Percentiles rank a stretch among this genome's conserved stretches.
Conservation (phyloP, 2,329 filamentous ascomycete species). For the Hypoxylon sp. region DNA sequence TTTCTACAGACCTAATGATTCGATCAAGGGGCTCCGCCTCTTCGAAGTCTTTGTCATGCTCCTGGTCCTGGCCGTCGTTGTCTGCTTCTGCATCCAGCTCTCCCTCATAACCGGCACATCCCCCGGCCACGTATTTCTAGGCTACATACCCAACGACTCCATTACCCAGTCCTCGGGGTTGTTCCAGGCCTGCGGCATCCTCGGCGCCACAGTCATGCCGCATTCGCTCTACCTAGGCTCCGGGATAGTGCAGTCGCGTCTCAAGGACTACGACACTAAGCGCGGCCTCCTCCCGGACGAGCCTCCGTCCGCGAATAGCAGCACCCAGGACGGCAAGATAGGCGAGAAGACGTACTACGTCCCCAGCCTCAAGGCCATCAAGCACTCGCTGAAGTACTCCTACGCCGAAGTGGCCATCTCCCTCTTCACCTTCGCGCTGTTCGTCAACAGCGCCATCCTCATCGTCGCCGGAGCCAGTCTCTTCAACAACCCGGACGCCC, state of each 20-base stretch:
- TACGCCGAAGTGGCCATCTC: slow-evolving; percentile 78
- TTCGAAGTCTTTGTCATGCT: slow-evolving; percentile 76
- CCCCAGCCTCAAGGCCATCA: slow-evolving; percentile 80
- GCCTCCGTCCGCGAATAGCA: slow-evolving; percentile 49
- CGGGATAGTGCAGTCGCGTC: slow-evolving; percentile 76
- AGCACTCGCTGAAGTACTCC: slow-evolving; percentile 80
- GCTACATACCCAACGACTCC: slow-evolving; percentile 74
- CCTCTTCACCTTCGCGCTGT: slow-evolving; percentile 86
- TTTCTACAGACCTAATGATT: slow-evolving; percentile 73
- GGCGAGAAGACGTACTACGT: slow-evolving; percentile 71
- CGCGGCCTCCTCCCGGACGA: slow-evolving; percentile 65
- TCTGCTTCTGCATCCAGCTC: slow-evolving; percentile 80
- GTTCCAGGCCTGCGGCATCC: slow-evolving; percentile 81
- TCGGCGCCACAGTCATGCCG: slow-evolving; percentile 75
- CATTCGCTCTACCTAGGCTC: slow-evolving; percentile 74
- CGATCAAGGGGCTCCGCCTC: slow-evolving; percentile 70
- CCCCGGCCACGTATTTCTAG: slow-evolving; percentile 72
- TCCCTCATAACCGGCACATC: slow-evolving; percentile 70
- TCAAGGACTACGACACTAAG: slow-evolving; percentile 73
- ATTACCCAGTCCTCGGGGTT: slow-evolving; percentile 71
- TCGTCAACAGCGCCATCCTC: slow-evolving; percentile 86
- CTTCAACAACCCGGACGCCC: slow-evolving; percentile 72
- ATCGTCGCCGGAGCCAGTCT: slow-evolving; percentile 86
- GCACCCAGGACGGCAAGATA: slow-evolving; percentile 49
- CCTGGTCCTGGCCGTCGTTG: slow-evolving; percentile 76